Evolutionary conservation across 2,329 filamentous ascomycete species (phyloP).

Genomic region (Ceratocystis cubensis): DNA sequence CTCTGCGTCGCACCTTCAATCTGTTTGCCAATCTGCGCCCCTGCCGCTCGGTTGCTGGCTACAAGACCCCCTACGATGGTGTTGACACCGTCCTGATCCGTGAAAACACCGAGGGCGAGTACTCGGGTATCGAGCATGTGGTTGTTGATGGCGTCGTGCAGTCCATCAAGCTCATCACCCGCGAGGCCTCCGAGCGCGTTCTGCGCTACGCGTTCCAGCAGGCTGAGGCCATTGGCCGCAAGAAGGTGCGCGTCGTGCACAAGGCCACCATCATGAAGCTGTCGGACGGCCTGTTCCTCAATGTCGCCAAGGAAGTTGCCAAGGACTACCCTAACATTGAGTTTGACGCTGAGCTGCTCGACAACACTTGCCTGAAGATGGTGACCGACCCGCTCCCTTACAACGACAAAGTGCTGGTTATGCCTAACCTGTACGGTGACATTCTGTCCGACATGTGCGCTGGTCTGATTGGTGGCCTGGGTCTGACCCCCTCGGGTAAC

Average conservation of each 20-base stretch:
- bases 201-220: constrained; percentile 98
- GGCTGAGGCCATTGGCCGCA: constrained; percentile 78
- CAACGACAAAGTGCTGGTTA: constrained; percentile 98
- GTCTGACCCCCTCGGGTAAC: constrained; percentile 94
- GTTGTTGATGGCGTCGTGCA: constrained; percentile 97
- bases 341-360: constrained; percentile 94
- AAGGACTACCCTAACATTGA: constrained; percentile 94
- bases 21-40: constrained; percentile 98
- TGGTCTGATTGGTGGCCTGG: constrained; percentile 92
- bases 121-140: constrained; percentile 97
- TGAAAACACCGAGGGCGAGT: constrained; percentile 99
- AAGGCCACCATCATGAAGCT: constrained; percentile 99
- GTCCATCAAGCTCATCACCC: constrained; percentile 98
- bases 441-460: constrained; percentile 99
- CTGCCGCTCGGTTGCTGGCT: constrained; percentile 91
- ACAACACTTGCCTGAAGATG: constrained; percentile 99
- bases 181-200: constrained; percentile 86
- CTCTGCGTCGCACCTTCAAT: constrained; percentile 97
- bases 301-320: constrained; percentile 68
- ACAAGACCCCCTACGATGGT: constrained; percentile 95
- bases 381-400: constrained; percentile 91
- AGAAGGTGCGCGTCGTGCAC: constrained; percentile 95
- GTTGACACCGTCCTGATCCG: constrained; percentile 96
- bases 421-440: constrained; percentile 98
- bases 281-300: constrained; percentile 96